Evolutionary conservation across 495 filamentous ascomycete species (phyloP).

Genomic region (Penicillium antarcticum): DNA sequence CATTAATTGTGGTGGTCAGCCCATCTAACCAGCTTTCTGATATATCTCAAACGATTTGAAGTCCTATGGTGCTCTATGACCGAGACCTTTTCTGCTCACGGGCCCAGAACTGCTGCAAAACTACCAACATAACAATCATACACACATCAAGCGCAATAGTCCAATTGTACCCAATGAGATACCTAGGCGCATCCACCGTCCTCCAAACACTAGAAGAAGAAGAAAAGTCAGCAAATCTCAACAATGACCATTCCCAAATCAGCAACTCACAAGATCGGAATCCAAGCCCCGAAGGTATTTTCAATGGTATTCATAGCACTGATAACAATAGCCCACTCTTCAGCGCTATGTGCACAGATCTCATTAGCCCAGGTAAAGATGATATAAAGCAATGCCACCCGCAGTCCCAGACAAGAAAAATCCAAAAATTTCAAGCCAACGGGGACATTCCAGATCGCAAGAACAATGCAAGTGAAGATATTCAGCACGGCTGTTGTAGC

Average conservation of each 20-base stretch:
- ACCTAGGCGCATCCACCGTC: constrained; percentile 25
- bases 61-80: neutral
- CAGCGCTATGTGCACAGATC: constrained; percentile 51
- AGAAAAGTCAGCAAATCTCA: neutral
- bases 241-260: neutral
- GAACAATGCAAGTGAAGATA: constrained; percentile 32
- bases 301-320: constrained; percentile 51
- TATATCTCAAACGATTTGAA: no score
- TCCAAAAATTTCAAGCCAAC: constrained; percentile 46
- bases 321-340: constrained; percentile 55
- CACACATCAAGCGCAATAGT: constrained; percentile 26
- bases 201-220: constrained; percentile 20
- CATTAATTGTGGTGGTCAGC: no score
- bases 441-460: constrained; percentile 48
- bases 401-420: constrained; percentile 34
- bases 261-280: constrained; percentile 22
- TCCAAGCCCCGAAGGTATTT: constrained; percentile 42
- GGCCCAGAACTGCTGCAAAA: constrained; percentile 21
- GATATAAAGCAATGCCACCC: constrained; percentile 23
- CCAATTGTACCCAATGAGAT: constrained; percentile 28
- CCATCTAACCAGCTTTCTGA: no score
- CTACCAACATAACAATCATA: constrained; percentile 23
- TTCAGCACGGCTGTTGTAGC: constrained; percentile 36
- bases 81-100: constrained; percentile 12
- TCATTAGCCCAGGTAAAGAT: constrained; percentile 51